These are phyloP conservation scores for Aspergillus uvarum DNA, from an alignment of 2,329 filamentous ascomycete species.

Conservation along the genomic window DNA sequence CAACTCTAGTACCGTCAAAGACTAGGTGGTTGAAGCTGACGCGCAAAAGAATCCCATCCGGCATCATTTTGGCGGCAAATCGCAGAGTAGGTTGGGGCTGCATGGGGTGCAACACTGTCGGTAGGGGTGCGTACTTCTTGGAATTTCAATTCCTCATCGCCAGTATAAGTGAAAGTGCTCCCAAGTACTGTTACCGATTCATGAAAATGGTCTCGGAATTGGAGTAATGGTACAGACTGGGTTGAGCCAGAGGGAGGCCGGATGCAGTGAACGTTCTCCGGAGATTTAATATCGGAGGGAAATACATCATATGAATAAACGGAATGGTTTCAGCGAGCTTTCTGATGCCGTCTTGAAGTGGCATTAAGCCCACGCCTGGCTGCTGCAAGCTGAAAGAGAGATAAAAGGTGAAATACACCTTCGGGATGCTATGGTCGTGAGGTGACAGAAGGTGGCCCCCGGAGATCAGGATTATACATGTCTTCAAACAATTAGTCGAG, in stretches of 20 bases:
- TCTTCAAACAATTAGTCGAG: no score
- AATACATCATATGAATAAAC: background rate
- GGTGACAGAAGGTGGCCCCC: background rate
- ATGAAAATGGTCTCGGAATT: background rate
- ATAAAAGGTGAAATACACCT: conserved; percentile 6
- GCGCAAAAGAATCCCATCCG: background rate
- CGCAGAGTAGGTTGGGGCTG: background rate
- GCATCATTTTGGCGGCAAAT: conserved; percentile 3
- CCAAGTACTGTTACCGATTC: background rate
- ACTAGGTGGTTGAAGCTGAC: conserved; percentile 2
- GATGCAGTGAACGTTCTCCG: conserved; percentile 5
- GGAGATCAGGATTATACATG: background rate
- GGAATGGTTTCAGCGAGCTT: background rate
- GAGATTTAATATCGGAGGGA: background rate
- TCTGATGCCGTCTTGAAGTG: background rate
- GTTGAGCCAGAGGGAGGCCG: background rate
- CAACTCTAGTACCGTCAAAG: conserved; percentile 2
- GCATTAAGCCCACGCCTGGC: background rate
- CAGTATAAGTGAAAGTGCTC: background rate
- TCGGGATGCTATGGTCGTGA: background rate
- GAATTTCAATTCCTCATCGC: background rate
- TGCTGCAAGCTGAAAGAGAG: background rate
- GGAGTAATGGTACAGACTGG: background rate
- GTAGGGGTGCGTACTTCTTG: background rate
- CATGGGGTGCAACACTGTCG: background rate